A percentile compares a stretch with the other conserved stretches of the same genome.
Conservation (phyloP, 495 filamentous ascomycete species). For the Glutinoglossum americanum region DNA sequence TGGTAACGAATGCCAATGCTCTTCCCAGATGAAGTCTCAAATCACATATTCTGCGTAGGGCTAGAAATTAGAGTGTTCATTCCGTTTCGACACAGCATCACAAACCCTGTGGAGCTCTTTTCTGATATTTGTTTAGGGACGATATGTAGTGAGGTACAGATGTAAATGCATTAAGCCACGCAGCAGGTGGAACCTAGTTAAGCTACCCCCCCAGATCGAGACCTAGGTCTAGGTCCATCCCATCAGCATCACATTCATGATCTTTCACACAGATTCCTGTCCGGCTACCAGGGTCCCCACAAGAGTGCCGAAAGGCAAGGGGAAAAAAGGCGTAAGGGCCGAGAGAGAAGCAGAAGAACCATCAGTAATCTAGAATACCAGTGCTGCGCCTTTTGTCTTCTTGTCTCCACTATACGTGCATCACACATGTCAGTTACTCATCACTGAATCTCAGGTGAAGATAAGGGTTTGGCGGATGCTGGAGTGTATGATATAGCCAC, state of each 20-base stretch:
- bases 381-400: constrained; percentile 99
- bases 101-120: not conserved
- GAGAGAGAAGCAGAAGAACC: not conserved
- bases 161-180: no score
- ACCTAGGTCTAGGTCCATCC: constrained; percentile 5
- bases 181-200: not conserved
- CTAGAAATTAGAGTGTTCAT: not conserved
- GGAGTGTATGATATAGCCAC: constrained; percentile 15
- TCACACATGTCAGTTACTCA: constrained; percentile 3
- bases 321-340: not conserved
- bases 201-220: not conserved
- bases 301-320: not conserved
- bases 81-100: not conserved
- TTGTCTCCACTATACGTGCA: constrained; percentile 91
- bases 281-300: not conserved
- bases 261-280: not conserved
- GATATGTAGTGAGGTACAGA: not conserved
- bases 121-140: not conserved
- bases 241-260: not conserved
- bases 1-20: no score
- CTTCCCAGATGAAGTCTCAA: no score
- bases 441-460: not conserved
- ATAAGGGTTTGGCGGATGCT: no score
- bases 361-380: constrained; percentile 58
- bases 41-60: no score